Conservation (phyloP, 2,329 filamentous ascomycete genomes). For the Colletotrichum theobromicola region DNA sequence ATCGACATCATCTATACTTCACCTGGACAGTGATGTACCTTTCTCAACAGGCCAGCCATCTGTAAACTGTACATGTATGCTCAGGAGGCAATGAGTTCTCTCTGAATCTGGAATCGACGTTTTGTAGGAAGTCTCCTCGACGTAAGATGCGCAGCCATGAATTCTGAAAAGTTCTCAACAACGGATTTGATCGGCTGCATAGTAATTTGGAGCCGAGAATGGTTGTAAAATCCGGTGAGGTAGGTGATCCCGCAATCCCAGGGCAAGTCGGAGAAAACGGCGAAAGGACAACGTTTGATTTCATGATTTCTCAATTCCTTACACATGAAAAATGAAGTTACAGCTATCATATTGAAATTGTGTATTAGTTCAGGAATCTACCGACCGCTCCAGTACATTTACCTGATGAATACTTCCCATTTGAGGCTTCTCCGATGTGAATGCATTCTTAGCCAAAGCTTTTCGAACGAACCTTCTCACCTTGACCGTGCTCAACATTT, state of each 20-base stretch:
- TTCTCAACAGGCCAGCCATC: not conserved
- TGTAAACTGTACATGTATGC: not conserved
- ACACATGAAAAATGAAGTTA: not conserved
- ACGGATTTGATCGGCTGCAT: not conserved
- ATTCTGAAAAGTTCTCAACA: not conserved
- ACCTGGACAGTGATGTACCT: not conserved
- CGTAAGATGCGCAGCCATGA: fast-evolving
- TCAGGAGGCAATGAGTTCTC: not conserved
- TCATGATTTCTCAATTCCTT: not conserved
- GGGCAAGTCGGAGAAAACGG: not conserved
- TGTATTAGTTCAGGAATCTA: not conserved
- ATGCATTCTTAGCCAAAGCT: fast-evolving
- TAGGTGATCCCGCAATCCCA: not conserved
- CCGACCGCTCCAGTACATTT: not conserved
- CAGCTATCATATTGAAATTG: not conserved
- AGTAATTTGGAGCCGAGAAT: fast-evolving
- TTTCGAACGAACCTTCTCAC: fast-evolving
- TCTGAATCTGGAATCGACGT: not conserved
- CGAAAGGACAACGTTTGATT: not conserved
- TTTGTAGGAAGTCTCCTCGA: not conserved
- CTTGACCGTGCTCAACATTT: fast-evolving
- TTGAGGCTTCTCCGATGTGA: not conserved
- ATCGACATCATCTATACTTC: not conserved
- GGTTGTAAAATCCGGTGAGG: not conserved
- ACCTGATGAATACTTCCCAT: not conserved